phyloP scores from a whole-genome alignment of 2,329 filamentous ascomycete species.

The Bipolaris cookei region DNA sequence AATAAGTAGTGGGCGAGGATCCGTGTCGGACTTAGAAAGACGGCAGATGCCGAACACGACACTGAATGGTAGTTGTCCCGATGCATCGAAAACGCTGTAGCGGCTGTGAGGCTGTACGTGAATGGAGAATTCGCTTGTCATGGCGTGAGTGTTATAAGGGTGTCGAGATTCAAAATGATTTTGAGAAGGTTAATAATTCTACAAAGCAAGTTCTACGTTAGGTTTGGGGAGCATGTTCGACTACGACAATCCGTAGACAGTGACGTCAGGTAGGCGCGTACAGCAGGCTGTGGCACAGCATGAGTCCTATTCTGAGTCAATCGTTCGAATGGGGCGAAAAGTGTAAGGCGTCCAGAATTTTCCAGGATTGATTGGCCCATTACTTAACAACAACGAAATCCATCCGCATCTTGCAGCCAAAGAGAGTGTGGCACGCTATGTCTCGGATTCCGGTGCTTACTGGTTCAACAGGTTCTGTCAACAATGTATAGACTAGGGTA shows the following conservation, averaged over 20 bases:
- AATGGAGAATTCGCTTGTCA: background rate
- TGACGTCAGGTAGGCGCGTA: slow-evolving; percentile 1
- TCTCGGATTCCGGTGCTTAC: background rate
- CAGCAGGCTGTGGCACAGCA: background rate
- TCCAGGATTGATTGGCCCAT: background rate
- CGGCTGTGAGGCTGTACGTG: slow-evolving; percentile 2
- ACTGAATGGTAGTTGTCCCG: slow-evolving; percentile 1
- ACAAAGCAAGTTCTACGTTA: background rate
- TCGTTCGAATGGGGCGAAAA: background rate
- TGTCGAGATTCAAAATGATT: background rate
- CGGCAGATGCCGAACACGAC: slow-evolving; percentile 5
- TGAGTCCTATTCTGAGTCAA: slow-evolving; percentile 1
- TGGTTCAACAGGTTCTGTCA: background rate
- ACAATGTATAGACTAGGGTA: background rate
- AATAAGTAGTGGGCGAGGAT: slow-evolving; percentile 3
- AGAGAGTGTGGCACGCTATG: background rate
- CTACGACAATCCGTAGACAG: background rate
- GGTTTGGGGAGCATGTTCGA: no score
- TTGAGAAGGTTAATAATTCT: background rate
- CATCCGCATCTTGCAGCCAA: background rate
- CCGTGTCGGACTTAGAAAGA: background rate
- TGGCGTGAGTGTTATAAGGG: background rate
- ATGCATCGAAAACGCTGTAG: slow-evolving; percentile 2
- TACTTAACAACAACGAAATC: background rate
- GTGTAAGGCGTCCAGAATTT: background rate